Conservation (phyloP, 768 basidiomycete species). For the Boletales sp. region DNA sequence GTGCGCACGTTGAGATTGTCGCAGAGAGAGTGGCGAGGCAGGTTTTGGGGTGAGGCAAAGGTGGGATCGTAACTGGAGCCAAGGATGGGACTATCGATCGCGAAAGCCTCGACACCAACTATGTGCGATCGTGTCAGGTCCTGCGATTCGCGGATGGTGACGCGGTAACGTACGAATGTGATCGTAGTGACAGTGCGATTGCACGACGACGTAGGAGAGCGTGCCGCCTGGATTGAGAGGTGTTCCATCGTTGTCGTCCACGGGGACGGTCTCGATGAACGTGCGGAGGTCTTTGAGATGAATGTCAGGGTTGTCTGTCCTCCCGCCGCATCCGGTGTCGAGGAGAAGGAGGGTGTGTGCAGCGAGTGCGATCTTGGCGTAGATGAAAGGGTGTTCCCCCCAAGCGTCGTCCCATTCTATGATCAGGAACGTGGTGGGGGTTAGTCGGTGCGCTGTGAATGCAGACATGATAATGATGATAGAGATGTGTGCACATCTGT, state of each 20-base stretch:
- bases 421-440: constrained; percentile 40
- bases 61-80: constrained; percentile 45
- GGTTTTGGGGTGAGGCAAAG: constrained; percentile 39
- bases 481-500: too few species aligned
- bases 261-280: constrained; percentile 45
- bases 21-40: constrained; percentile 48
- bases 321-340: constrained; percentile 56
- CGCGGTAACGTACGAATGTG: constrained; percentile 49
- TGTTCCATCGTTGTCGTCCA: constrained; percentile 39
- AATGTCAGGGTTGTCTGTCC: constrained; percentile 37
- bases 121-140: too few species aligned
- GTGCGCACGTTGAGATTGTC: constrained; percentile 35
- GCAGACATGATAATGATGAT: not conserved
- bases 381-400: constrained; percentile 53
- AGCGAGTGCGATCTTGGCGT: constrained; percentile 41
- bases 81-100: constrained; percentile 43
- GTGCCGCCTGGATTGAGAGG: constrained; percentile 43
- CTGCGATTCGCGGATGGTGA: constrained; percentile 1
- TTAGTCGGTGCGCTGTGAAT: constrained; percentile 35
- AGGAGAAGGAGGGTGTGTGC: constrained; percentile 44
- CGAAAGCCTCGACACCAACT: constrained; percentile 53
- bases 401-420: constrained; percentile 51
- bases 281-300: constrained; percentile 41
- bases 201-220: constrained; percentile 45
- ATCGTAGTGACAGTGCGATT: constrained; percentile 57